Evolutionary conservation across 306 rosid genomes (phyloP), one percentile per base, ranked within the genome.

Genomic region (Acacia crassicarpa): DNA sequence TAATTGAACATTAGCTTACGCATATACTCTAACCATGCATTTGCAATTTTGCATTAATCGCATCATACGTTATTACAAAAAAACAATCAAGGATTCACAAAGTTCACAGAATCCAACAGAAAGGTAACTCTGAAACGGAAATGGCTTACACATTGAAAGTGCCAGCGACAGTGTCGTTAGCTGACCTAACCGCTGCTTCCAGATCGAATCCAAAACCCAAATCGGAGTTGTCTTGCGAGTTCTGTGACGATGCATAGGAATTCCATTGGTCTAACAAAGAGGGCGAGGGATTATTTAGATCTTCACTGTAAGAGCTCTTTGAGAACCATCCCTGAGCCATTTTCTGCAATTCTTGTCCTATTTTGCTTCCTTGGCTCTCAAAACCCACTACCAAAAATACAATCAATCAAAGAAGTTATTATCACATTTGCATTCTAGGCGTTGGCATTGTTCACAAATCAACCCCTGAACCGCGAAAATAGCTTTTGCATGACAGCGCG

Each of bases 171-270:
- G 92, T 91, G 86, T 93, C 97, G 84, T 93, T 96, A 1, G 98
- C 98, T 1, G 99, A 92, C 70, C 99, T 92, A 80, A 93, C 98
- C 3, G 97, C 99, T 25, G 97, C 84, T 92, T 96, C 99, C 77
- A 96, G 86, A 89, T 96, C 99, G 84, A 96, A 96, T 41, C 97
- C 89, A 35, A 92, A 75, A 33, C 84, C 83, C 80, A 70, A 40
- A 79, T 72, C 71, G 68, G 96, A 80, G 72, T 67, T 8, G 2
- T 88, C 94, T 20, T 85, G 90, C 4, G 92, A 58, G 62, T 92
- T 20, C 53, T 92, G 97, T 0, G 91, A 45, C 8, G 95, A 89
- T 17, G 94, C 91, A 81, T 96, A 96, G 15, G 99, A 88, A 74
- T 96, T 96, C 99, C 99, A 96, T 84, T 92, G 95, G 46, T 91